phyloP scores from a whole-genome alignment of 345 rosid species.

The Salix caprea region DNA sequence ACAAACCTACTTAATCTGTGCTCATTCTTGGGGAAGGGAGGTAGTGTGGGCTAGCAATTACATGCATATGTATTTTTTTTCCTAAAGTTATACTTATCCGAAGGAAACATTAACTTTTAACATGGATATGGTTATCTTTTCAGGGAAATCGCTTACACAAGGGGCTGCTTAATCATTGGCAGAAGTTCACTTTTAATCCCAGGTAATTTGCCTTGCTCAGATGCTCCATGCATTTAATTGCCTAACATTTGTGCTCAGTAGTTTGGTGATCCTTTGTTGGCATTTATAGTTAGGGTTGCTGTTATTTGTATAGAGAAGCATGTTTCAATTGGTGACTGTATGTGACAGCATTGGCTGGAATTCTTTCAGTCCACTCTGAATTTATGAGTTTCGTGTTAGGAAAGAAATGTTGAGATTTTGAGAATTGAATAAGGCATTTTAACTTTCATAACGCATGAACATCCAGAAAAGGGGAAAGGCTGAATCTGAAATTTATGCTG shows the following conservation, averaged over 20 bases:
- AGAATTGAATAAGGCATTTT: neutral
- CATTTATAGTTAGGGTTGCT: neutral
- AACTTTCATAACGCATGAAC: neutral
- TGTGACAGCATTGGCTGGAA: neutral
- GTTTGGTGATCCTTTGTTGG: neutral
- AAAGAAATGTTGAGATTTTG: neutral
- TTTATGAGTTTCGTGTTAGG: neutral
- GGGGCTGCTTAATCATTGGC: slow-evolving; percentile 90
- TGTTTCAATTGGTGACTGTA: neutral
- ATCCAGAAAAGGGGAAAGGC: neutral
- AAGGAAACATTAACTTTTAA: neutral
- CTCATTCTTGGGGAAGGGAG: neutral
- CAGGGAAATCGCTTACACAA: slow-evolving; percentile 85
- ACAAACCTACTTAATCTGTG: neutral
- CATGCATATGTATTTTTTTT: neutral
- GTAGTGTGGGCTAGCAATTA: neutral
- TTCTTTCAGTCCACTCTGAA: neutral
- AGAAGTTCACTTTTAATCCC: slow-evolving; percentile 93
- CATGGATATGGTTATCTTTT: slow-evolving; percentile 7
- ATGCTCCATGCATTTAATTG: neutral
- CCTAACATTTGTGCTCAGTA: neutral
- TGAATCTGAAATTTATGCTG: neutral
- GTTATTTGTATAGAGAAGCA: neutral
- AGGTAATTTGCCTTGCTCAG: slow-evolving; percentile 46
- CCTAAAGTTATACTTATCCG: neutral